Percentiles rank a stretch among this genome's conserved stretches.
phyloP scores from a whole-genome alignment of 106 monocot species.

The Dendrobium officinale region DNA sequence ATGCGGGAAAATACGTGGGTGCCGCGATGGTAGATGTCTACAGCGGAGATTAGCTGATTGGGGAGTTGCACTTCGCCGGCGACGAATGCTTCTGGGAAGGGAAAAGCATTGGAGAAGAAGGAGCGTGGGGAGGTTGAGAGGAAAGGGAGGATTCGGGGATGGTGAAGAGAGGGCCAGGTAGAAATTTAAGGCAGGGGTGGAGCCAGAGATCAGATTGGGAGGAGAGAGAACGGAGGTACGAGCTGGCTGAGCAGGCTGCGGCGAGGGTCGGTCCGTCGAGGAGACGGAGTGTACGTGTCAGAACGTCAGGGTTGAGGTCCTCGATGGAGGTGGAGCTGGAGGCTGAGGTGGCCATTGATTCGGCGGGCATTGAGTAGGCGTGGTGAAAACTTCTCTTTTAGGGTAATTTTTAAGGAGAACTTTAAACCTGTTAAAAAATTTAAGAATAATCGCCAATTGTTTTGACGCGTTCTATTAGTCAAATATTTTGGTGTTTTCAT shows the following conservation, averaged over 20 bases:
- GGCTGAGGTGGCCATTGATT: not conserved
- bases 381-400: no score
- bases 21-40: conserved; percentile 46
- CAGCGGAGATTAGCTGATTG: conserved; percentile 43
- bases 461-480: no score
- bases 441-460: no score
- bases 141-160: conserved; percentile 11
- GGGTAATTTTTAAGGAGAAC: no score
- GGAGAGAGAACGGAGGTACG: conserved; percentile 35
- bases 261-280: conserved; percentile 67
- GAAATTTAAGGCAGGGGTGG: conserved; percentile 46
- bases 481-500: no score
- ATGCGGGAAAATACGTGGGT: conserved; percentile 31
- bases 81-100: not conserved
- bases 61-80: not conserved
- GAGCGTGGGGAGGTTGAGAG: conserved; percentile 13
- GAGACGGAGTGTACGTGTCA: conserved; percentile 27
- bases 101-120: conserved; percentile 44
- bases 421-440: no score
- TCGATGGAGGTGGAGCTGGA: conserved; percentile 24
- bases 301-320: conserved; percentile 59
- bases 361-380: not conserved
- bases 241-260: conserved; percentile 32
- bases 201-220: conserved; percentile 35
- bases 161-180: conserved; percentile 56